Base-by-base conservation (phyloP, 2,329 filamentous ascomycete species). In the Stylonectria norvegica region DNA sequence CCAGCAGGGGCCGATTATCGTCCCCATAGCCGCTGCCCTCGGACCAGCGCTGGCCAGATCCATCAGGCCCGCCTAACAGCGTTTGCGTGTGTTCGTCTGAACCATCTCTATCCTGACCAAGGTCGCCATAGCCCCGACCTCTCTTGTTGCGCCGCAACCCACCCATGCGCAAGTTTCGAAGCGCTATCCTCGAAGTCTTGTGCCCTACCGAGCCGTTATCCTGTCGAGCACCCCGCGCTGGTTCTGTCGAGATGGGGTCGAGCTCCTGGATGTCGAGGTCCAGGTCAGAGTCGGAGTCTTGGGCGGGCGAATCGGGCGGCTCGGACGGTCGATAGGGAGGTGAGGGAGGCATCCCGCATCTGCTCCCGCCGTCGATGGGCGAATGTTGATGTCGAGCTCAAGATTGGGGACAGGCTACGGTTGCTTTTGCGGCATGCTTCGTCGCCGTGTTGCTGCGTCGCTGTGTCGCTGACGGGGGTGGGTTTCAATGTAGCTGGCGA, bases 261-360 rank as follows among this genome's bases (percentile, higher is more conserved):
- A 93, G 81, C 71, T 91, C 87, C 58, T 88, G 77, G 53, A 89
- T 75, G 58, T 89, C 84, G 55, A 93, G 75, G 56, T 90, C 85
- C 57, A 93, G 78, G 41, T 91, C 85, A 47, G 66, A 65, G 41
- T 90, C 86, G 60, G 83, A 86, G 60, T 89, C 85, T 66, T 81
- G 72, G 56, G 71, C 66, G 45, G 75, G 75, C 45, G 77, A 79
- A 66, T 85, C 80, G 65, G 81, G 81, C 58, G 78, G 76, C 62
- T 83, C 76, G 58, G 77, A 69, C 54, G 69, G 65, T 58, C 69
- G 71, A 61, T 73, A 71, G 22, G 70, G 62, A 40, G 68, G 68
- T 69, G 71, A 66, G 58, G 72, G 64, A 74, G 77, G 73, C 78
- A 81, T 79, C 63, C 73, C 75, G 73, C 64, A 19, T 45, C 41